These are phyloP conservation scores for Linum trigynum DNA, from an alignment of 345 rosid genomes.

Conservation along the genomic window DNA sequence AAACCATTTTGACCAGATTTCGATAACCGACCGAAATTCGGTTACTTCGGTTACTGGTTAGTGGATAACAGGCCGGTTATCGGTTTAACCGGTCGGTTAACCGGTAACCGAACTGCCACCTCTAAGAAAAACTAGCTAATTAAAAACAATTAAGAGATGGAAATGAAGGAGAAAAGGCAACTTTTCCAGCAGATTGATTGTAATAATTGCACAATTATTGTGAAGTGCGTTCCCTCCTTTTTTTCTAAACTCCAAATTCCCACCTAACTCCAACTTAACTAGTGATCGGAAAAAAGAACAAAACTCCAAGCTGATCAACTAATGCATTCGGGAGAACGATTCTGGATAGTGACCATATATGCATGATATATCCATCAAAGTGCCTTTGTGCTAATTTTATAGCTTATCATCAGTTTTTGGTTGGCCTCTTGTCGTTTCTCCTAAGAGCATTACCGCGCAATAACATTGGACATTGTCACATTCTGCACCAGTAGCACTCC, in stretches of 20 bases:
- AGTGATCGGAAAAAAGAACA: not conserved
- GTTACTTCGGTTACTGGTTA: too few relatives aligned
- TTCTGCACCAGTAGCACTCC: too few relatives aligned
- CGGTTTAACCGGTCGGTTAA: too few relatives aligned
- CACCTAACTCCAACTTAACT: not conserved
- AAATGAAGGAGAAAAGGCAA: not conserved
- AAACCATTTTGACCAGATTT: too few relatives aligned
- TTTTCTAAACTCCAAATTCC: constrained; percentile 19
- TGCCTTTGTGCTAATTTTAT: not conserved
- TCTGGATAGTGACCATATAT: not conserved
- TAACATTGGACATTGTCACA: not conserved
- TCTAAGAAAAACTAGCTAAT: too few relatives aligned
- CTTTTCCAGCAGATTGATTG: constrained; percentile 23
- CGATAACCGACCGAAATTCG: too few relatives aligned
- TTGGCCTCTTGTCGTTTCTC: not conserved
- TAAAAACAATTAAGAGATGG: not conserved
- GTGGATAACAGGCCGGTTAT: too few relatives aligned
- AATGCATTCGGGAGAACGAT: not conserved
- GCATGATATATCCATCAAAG: not conserved
- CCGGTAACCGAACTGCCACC: too few relatives aligned
- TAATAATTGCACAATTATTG: constrained; percentile 52
- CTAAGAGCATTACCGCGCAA: not conserved
- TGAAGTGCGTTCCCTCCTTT: constrained; percentile 18
- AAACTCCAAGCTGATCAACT: too few relatives aligned
- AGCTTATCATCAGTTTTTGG: not conserved